Evolutionary conservation across 768 basidiomycete species (phyloP), one percentile per base, ranked within the genome.

Genomic region (Boletus coccyginus): DNA sequence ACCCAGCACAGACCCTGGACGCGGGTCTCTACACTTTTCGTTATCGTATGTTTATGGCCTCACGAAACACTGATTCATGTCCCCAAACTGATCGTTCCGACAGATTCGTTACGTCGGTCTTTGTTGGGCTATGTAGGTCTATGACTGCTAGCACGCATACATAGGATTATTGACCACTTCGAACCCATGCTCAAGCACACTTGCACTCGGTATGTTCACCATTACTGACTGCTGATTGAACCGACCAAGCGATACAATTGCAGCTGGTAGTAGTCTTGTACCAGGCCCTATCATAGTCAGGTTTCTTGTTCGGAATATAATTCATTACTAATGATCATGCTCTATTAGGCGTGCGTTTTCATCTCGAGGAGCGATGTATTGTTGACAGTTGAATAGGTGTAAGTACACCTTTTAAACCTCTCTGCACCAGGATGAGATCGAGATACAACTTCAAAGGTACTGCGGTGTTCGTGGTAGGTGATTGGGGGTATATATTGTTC

Each of bases 61-160:
- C 21, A 21, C 16, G 3, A 17, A 3, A 9, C n/a, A 31, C 13
- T 33, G 7, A 0, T 12, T 19, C 32, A 31, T 17, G 12, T 9
- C n/a, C 24, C 2, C 4, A 11, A 50, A 38, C n/a, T 46, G 14
- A 55, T 8, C 6, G 1, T 19, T 12, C 16, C 8, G 2, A 32
- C 9, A 63, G 62, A 40, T 63, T n/a, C 62, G 62, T 16, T 62
- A 59, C 27, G 5, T 32, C 1, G 53, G 62, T 27, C 35, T 63
- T 40, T 53, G 39, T 44, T 53, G 47, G 42, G 33, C 27, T 12
- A 31, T 44, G 62, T 63, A 45, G 7, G 62, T 50, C 12, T 33
- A 33, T 21, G 0, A 13, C 35, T 6, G 3, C n/a, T 29, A 5
- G 5, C 2, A 5, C 7, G 7, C 12, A 35, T 35, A 14, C 7